phyloP scores from a whole-genome alignment of 805 yeast genomes.

The Candida schatavii region DNA sequence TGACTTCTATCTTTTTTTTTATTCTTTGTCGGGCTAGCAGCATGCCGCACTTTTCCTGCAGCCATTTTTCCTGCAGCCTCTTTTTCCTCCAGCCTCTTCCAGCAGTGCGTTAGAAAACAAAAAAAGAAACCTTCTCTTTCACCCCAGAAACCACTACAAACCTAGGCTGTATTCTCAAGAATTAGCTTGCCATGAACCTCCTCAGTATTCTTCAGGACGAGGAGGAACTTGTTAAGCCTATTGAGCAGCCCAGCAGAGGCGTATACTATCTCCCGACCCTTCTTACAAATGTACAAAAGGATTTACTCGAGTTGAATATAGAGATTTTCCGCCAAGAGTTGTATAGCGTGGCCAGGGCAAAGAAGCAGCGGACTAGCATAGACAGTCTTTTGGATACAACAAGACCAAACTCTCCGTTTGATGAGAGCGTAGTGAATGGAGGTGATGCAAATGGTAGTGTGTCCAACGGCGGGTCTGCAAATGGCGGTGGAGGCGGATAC shows the following conservation, averaged over 20 bases:
- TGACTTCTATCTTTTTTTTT: too few species aligned
- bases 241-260: slow-evolving; percentile 19
- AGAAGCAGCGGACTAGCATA: slow-evolving; percentile 31
- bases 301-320: slow-evolving; percentile 30
- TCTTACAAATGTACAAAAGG: slow-evolving; percentile 32
- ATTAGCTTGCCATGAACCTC: slow-evolving; percentile 5
- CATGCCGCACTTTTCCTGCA: too few species aligned
- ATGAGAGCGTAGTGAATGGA: not conserved
- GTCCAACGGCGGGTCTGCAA: not conserved
- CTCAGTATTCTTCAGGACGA: slow-evolving; percentile 4
- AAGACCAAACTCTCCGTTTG: slow-evolving; percentile 6
- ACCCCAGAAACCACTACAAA: too few species aligned
- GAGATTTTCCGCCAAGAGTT: slow-evolving; percentile 28
- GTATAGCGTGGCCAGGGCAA: slow-evolving; percentile 17
- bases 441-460: not conserved
- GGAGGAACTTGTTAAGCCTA: slow-evolving; percentile 2
- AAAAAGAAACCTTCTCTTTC: too few species aligned
- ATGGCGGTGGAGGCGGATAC: slow-evolving; percentile 7
- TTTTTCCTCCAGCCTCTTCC: too few species aligned
- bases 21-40: too few species aligned
- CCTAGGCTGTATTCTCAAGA: too few species aligned
- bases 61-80: too few species aligned
- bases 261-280: slow-evolving; percentile 35
- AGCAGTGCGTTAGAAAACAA: too few species aligned
- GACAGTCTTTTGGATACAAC: slow-evolving; percentile 29